Percentiles rank a stretch among this genome's conserved stretches.
These are phyloP conservation scores for Sporobolomyces phaffii DNA, from an alignment of 768 basidiomycete species.

Conservation along the genomic window DNA sequence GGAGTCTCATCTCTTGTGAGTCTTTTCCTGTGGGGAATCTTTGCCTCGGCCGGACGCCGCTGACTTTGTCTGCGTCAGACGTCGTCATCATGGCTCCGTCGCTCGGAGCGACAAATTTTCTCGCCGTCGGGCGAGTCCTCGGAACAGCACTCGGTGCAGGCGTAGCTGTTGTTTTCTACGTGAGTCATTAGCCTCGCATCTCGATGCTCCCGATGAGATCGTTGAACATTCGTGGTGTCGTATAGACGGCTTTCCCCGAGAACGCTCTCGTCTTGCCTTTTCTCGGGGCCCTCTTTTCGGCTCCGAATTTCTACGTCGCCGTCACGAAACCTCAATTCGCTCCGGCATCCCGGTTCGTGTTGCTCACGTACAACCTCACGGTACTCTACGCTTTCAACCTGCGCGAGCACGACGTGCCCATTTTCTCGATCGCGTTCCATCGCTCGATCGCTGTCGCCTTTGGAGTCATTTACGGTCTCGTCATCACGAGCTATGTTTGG, in stretches of 20 bases:
- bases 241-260: slow-evolving; percentile 63
- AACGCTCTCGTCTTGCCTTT: slow-evolving; percentile 66
- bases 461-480: slow-evolving; percentile 81
- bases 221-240: background rate
- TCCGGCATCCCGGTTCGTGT: slow-evolving; percentile 68
- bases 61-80: slow-evolving; percentile 46
- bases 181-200: background rate
- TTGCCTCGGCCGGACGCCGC: background rate
- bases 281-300: slow-evolving; percentile 80
- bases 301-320: slow-evolving; percentile 90
- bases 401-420: slow-evolving; percentile 46
- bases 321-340: slow-evolving; percentile 67
- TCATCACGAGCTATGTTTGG: slow-evolving; percentile 91
- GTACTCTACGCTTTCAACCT: slow-evolving; percentile 53
- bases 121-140: slow-evolving; percentile 72
- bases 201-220: background rate
- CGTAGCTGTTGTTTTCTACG: slow-evolving; percentile 5
- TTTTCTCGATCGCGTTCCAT: slow-evolving; percentile 64
- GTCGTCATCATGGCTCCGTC: slow-evolving; percentile 88
- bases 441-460: slow-evolving; percentile 73
- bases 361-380: slow-evolving; percentile 78
- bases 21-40: slow-evolving; percentile 46
- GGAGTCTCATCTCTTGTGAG: slow-evolving; percentile 78
- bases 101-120: slow-evolving; percentile 85
- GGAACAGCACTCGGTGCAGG: slow-evolving; percentile 66